Base-by-base conservation (phyloP, 202 grass and related monocot genomes). In the Schoenoplectus triqueter region DNA sequence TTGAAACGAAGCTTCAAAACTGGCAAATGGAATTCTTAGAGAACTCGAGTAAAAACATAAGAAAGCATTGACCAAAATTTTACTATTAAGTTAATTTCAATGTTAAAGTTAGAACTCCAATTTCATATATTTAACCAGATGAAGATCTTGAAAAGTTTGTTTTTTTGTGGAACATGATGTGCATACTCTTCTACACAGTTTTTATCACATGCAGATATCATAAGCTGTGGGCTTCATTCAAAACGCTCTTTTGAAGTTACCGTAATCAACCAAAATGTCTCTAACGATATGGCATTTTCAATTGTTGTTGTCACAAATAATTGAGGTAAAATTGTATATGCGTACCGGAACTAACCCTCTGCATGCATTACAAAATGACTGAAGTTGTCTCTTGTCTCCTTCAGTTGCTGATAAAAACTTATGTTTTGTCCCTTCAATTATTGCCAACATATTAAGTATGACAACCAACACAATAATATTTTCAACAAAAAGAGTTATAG, bases 351-450 rank as follows among this genome's bases (percentile, higher is more conserved):
- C 3, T 64, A 99, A 87, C 81, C 93, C 96, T 78, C 79, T 84
- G 80, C 91, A 99, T 79, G 96, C 96, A 86, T 67, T 90, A 55
- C 84, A 94, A 87, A 99, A 91, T 78, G 79, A 84, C 73, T 89
- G 88, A 87, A 99, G 42, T 81, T 95, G 93, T 86, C 81, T 88
- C 69, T 92, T 99, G 86, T 99, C 93, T 88, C 96, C 90, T 96
- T 94, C 91, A 75, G 64, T 69, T 14, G 69, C 88, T 0, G 96
- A 61, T 80, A 94, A 88, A 80, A 99, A 46, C 66, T 92, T 99
- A 85, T 92, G 89, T 52, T 88, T 85, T 77, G 57, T 64, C 87
- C 84, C 96, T 99, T 71, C 66, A 71, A 83, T 42, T 18, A 82
- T 63, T 81, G 78, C 39, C n/a, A 82, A 66, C 19, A 46, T 82